Evolutionary conservation across 208 protist genomes (phyloP).

Genomic region (Wallacemonas sp.): DNA sequence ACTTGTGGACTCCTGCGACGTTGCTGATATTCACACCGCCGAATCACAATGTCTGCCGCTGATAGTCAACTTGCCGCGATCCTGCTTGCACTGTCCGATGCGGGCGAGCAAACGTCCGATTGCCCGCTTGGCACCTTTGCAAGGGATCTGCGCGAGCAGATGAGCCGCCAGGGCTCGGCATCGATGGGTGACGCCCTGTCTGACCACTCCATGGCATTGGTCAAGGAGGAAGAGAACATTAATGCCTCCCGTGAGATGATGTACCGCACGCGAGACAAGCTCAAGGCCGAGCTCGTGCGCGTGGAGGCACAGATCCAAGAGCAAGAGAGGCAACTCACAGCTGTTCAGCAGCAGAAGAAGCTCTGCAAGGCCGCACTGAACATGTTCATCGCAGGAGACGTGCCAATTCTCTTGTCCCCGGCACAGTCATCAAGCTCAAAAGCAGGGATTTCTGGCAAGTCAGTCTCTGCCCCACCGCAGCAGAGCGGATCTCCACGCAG

Average conservation of each 20-base stretch:
- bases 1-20: too few species aligned
- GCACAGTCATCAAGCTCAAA: constrained; percentile 14
- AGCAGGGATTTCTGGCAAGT: too few species aligned
- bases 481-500: constrained; percentile 7
- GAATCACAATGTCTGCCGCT: constrained; percentile 9
- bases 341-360: constrained; percentile 69
- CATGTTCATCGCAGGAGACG: constrained; percentile 57
- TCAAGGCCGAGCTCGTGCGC: constrained; percentile 73
- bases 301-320: constrained; percentile 79
- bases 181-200: constrained; percentile 60
- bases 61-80: constrained; percentile 64
- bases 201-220: constrained; percentile 51
- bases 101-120: constrained; percentile 37
- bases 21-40: too few species aligned
- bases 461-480: too few species aligned
- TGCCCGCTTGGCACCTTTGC: constrained; percentile 74
- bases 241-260: constrained; percentile 45
- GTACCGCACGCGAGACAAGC: constrained; percentile 68
- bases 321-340: constrained; percentile 50
- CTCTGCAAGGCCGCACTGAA: constrained; percentile 81
- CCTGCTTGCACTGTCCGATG: constrained; percentile 48
- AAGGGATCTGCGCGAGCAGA: constrained; percentile 32
- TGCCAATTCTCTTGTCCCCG: constrained; percentile 42
- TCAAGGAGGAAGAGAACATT: constrained; percentile 75
- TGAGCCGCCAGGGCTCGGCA: constrained; percentile 11